Conservation (phyloP, 1,284 basidiomycete species). For the Coniophora puteana region DNA sequence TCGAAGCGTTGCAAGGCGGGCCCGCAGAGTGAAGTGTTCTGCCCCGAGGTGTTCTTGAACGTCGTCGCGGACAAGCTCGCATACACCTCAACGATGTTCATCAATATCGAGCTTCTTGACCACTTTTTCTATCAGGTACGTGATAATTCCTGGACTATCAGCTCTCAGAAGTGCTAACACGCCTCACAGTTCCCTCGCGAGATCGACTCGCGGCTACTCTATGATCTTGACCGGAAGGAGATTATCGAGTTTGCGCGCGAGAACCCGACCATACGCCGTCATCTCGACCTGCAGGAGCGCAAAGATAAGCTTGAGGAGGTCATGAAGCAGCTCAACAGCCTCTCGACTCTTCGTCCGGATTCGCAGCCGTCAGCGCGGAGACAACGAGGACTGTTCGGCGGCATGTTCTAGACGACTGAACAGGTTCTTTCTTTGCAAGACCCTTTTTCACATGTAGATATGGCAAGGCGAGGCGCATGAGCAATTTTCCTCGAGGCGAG, state of each 20-base stretch:
- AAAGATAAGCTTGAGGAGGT: conserved; percentile 99
- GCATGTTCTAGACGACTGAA: conserved; percentile 43
- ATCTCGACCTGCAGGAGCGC: conserved; percentile 94
- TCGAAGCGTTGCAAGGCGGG: conserved; percentile 86
- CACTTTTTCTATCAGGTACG: conserved; percentile 97
- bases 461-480: no score
- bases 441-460: no score
- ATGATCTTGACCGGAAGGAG: conserved; percentile 85
- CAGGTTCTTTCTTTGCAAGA: neutral
- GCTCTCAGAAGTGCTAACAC: conserved; percentile 2
- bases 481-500: no score
- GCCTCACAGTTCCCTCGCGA: conserved; percentile 85
- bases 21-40: conserved; percentile 84
- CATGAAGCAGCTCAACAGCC: conserved; percentile 85
- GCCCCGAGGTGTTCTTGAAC: conserved; percentile 95
- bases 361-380: conserved; percentile 65
- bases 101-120: conserved; percentile 95
- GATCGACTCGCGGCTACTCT: conserved; percentile 92
- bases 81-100: conserved; percentile 96
- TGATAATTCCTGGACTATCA: conserved; percentile 5
- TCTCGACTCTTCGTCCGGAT: conserved; percentile 80
- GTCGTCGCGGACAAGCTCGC: conserved; percentile 97
- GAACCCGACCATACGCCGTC: conserved; percentile 82
- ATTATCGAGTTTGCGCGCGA: conserved; percentile 90
- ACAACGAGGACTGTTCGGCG: conserved; percentile 70